Evolutionary conservation across 306 rosid species (phyloP), one percentile per base, ranked within the genome.

Genomic region (Echinosophora koreensis): DNA sequence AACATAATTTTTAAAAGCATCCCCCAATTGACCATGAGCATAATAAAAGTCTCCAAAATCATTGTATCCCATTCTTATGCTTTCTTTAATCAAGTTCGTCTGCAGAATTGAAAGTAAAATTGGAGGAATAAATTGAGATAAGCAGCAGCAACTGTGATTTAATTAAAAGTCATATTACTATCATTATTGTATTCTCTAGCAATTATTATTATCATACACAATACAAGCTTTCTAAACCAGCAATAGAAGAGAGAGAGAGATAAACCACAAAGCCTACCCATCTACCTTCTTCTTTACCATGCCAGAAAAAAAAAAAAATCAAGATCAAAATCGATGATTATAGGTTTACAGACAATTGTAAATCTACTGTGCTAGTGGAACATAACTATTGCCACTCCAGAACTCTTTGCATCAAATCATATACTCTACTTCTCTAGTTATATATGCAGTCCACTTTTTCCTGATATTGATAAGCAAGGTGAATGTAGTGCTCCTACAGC

Each of bases 61-160:
- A 81, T 96, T 96, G 88, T 86, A 96, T 47, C 99, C 99, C 99
- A 96, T 96, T 85, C 99, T 82, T 80, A 96, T 93, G 85, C 98
- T 96, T 91, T 96, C 99, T 81, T 93, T 96, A 68, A 96, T 96
- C 86, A 96, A 89, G 86, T 96, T 96, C 60, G 99, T 96, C 99
- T 96, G 93, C 82, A 76, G 7, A 85, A 83, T 62, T 10, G 57
- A 57, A 87, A 69, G 15, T 42, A 7, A 66, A 81, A 66, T 16
- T 67, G 73, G 54, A 79, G 30, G 38, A 76, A 74, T 35, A 80
- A 16, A 73, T 28, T 34, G 65, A 27, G 32, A 63, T 46, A 74
- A 14, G 28, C 54, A 57, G 28, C 54, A 57, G 63, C 27, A 46
- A 39, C n/a, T 5, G 44, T 11, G 46, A 54, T 71, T 71, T 12